Conservation (phyloP, 1,284 basidiomycete genomes). For the Boletus smithii region DNA sequence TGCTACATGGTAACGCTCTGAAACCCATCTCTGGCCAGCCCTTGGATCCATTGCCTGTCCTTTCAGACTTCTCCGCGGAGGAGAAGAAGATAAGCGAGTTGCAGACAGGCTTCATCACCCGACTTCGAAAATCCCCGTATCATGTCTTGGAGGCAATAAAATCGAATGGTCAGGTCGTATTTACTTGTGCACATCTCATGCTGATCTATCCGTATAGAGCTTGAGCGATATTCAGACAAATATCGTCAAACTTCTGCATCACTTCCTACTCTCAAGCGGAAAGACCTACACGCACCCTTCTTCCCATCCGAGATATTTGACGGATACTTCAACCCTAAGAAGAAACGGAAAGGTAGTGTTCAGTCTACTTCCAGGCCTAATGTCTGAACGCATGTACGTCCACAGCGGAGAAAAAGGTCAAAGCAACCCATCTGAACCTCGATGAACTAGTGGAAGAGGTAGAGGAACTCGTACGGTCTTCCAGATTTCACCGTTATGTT, state of each 20-base stretch:
- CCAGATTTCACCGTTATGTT: background rate
- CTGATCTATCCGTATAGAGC: slow-evolving; percentile 41
- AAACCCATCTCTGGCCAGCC: slow-evolving; percentile 40
- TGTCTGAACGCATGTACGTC: background rate
- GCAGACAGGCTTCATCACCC: slow-evolving; percentile 61
- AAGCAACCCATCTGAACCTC: slow-evolving; percentile 52
- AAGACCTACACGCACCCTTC: slow-evolving; percentile 67
- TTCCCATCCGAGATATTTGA: slow-evolving; percentile 77
- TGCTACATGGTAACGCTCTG: slow-evolving; percentile 14
- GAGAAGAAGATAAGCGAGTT: slow-evolving; percentile 63
- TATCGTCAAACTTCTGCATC: slow-evolving; percentile 59
- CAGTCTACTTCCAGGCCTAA: background rate
- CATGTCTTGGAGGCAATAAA: slow-evolving; percentile 69
- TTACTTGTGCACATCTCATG: background rate
- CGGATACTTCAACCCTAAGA: slow-evolving; percentile 70
- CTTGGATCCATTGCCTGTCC: slow-evolving; percentile 57
- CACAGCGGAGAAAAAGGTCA: slow-evolving; percentile 36
- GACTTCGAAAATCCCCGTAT: slow-evolving; percentile 65
- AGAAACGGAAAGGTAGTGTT: slow-evolving; percentile 50
- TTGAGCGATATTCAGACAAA: slow-evolving; percentile 77
- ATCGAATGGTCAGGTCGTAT: slow-evolving; percentile 48
- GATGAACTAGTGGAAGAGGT: slow-evolving; percentile 64
- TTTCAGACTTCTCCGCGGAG: slow-evolving; percentile 58
- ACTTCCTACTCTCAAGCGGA: slow-evolving; percentile 63
- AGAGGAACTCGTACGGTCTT: slow-evolving; percentile 52